Evolutionary conservation across 2,329 filamentous ascomycete species (phyloP).

Genomic region (Cladophialophora exuberans): DNA sequence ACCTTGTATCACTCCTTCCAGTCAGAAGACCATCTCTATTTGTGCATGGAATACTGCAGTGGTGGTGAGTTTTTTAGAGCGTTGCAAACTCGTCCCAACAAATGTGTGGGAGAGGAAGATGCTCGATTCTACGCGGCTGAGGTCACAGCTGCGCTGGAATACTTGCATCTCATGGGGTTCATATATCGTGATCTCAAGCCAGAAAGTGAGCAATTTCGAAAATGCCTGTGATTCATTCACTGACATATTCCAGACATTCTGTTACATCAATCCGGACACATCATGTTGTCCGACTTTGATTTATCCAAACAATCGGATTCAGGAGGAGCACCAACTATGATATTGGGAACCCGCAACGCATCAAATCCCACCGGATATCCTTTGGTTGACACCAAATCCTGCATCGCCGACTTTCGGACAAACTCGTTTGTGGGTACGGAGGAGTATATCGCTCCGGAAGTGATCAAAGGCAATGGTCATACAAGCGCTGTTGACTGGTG

Average conservation of each 20-base stretch:
- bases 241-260: slow-evolving; percentile 76
- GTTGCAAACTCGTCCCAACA: slow-evolving; percentile 92
- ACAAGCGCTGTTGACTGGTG: slow-evolving; percentile 99
- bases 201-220: slow-evolving; percentile 68
- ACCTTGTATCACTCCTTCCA: slow-evolving; percentile 99
- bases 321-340: slow-evolving; percentile 97
- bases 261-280: slow-evolving; percentile 97
- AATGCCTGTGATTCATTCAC: slow-evolving; percentile 31
- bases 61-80: slow-evolving; percentile 98
- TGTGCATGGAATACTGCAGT: slow-evolving; percentile 99
- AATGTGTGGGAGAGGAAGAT: slow-evolving; percentile 95
- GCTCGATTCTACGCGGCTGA: slow-evolving; percentile 97
- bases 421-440: slow-evolving; percentile 99
- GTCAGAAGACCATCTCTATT: slow-evolving; percentile 95
- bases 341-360: slow-evolving; percentile 81
- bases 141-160: slow-evolving; percentile 94
- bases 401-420: slow-evolving; percentile 96
- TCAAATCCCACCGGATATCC: slow-evolving; percentile 84
- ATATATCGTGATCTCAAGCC: slow-evolving; percentile 98
- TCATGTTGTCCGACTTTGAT: slow-evolving; percentile 99
- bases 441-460: slow-evolving; percentile 97
- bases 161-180: slow-evolving; percentile 98
- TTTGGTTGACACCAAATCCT: slow-evolving; percentile 98
- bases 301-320: slow-evolving; percentile 96
- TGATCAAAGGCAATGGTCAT: slow-evolving; percentile 97